Conservation (phyloP, 2,329 filamentous ascomycete genomes). For the Cladosporium sp. region DNA sequence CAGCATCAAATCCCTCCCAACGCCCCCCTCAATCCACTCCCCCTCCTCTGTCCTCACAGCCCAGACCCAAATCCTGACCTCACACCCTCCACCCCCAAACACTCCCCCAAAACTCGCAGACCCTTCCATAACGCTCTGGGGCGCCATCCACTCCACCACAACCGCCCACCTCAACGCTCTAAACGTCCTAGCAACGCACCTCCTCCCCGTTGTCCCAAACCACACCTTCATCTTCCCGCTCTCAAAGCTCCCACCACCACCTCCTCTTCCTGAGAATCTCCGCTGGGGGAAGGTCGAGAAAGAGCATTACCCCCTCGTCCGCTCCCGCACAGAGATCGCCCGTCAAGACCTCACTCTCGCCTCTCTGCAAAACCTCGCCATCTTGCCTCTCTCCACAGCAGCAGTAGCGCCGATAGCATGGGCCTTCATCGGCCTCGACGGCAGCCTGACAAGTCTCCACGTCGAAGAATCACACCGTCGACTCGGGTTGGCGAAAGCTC, state of each 20-base stretch:
- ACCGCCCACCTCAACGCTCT: constrained; percentile 19
- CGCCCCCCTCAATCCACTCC: constrained; percentile 6
- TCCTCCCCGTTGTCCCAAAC: constrained; percentile 19
- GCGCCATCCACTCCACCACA: constrained; percentile 28
- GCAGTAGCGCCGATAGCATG: constrained; percentile 57
- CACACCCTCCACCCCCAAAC: neutral
- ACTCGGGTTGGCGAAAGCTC: constrained; percentile 58
- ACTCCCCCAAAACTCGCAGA: constrained; percentile 18
- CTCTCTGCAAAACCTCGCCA: constrained; percentile 36
- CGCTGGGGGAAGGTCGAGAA: constrained; percentile 51
- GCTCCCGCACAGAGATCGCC: constrained; percentile 53
- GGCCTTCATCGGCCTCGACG: constrained; percentile 61
- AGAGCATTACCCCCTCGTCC: constrained; percentile 55
- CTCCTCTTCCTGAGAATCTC: constrained; percentile 45
- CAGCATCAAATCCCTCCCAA: constrained; percentile 10
- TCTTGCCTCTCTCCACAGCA: constrained; percentile 35
- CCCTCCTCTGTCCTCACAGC: neutral
- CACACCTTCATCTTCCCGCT: constrained; percentile 26
- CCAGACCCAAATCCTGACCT: neutral
- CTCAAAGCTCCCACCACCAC: constrained; percentile 1
- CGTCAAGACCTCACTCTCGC: constrained; percentile 39
- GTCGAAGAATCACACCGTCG: constrained; percentile 58
- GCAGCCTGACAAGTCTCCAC: constrained; percentile 57
- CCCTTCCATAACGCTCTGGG: constrained; percentile 26
- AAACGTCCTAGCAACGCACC: constrained; percentile 17